Evolutionary conservation across 2,329 filamentous ascomycete genomes (phyloP).

Genomic region (Aspergillus chevalieri): DNA sequence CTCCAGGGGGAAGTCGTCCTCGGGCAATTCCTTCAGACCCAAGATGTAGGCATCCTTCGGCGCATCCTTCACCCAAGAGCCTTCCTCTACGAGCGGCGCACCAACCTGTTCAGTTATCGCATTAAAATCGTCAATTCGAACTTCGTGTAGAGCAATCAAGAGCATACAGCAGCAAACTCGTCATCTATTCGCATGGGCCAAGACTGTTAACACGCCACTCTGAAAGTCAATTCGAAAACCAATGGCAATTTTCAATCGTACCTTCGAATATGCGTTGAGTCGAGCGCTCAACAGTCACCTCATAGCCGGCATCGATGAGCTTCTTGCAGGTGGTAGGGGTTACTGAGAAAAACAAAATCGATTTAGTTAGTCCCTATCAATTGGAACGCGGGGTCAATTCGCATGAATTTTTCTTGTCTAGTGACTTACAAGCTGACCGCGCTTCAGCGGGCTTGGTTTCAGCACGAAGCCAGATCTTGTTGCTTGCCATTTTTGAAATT

Average conservation of each 20-base stretch:
- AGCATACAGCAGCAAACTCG: conserved; percentile 29
- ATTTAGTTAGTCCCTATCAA: conserved; percentile 1
- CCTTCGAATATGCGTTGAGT: conserved; percentile 57
- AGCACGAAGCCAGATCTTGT: conserved; percentile 51
- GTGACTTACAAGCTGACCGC: conserved; percentile 42
- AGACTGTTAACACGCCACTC: not conserved
- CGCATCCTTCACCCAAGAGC: conserved; percentile 59
- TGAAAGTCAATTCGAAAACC: not conserved
- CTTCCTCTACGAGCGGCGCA: conserved; percentile 59
- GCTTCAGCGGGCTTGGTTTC: conserved; percentile 56
- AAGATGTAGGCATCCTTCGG: conserved; percentile 65
- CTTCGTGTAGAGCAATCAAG: not conserved
- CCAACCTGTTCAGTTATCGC: conserved; percentile 44
- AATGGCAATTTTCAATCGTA: conserved; percentile 11
- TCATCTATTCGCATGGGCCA: conserved; percentile 20
- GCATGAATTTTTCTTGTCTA: not conserved
- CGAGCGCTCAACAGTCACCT: conserved; percentile 61
- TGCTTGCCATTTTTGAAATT: conserved; percentile 24
- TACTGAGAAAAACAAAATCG: conserved; percentile 24
- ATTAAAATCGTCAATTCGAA: not conserved
- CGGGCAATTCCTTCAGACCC: conserved; percentile 71
- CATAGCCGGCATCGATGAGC: conserved; percentile 63
- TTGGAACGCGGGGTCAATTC: not conserved
- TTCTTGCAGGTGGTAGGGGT: conserved; percentile 52
- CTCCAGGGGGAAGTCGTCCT: conserved; percentile 63